phyloP scores from a whole-genome alignment of 1,284 basidiomycete species.

The Hymenochaete sp. region DNA sequence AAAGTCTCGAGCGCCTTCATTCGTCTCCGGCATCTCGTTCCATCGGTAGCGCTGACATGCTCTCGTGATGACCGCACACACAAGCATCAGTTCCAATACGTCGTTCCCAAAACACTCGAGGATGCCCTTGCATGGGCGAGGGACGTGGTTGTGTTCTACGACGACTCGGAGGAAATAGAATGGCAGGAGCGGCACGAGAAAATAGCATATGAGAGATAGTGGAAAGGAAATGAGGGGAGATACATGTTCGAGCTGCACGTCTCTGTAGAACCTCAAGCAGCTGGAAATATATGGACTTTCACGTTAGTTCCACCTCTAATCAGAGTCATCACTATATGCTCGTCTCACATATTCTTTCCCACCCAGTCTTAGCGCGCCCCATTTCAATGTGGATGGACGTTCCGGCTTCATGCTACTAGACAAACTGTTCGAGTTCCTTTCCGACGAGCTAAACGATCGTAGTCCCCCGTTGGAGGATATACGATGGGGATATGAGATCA shows the following conservation, averaged over 20 bases:
- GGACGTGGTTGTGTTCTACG: conserved; percentile 14
- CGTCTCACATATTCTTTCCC: neutral
- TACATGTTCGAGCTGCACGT: conserved; percentile 13
- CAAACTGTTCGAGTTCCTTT: neutral
- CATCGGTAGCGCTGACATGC: too few species aligned
- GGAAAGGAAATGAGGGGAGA: conserved; percentile 9
- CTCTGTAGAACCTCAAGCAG: conserved; percentile 15
- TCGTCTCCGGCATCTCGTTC: too few species aligned
- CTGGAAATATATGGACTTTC: neutral
- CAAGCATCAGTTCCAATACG: conserved; percentile 14
- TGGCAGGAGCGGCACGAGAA: conserved; percentile 11
- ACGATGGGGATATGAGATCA: conserved; percentile 4
- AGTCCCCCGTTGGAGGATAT: neutral
- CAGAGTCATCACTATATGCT: too few species aligned
- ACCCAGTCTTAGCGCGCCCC: neutral
- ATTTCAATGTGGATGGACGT: conserved; percentile 5
- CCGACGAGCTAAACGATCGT: neutral
- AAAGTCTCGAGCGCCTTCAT: too few species aligned
- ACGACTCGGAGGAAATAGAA: conserved; percentile 9
- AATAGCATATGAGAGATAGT: conserved; percentile 12
- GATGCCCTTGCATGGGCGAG: conserved; percentile 13
- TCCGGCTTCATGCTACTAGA: conserved; percentile 3
- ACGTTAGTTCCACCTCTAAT: neutral
- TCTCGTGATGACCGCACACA: too few species aligned
- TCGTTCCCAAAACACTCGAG: conserved; percentile 9